Evolutionary conservation across 192 early-diverging fungal genomes (phyloP), one percentile per base, ranked within the genome.

Genomic region (Diversispora eburnea): DNA sequence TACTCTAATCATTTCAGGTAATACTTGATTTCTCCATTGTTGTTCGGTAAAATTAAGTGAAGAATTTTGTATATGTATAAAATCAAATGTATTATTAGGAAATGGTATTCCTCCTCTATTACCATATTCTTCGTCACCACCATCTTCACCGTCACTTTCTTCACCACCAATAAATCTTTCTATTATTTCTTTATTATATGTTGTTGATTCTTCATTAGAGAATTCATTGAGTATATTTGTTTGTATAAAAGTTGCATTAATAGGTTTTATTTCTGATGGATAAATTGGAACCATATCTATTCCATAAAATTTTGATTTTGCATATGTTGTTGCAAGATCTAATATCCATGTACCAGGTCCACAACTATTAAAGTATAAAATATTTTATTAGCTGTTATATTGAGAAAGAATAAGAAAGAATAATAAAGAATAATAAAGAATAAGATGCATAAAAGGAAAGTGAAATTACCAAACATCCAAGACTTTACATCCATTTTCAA

Each of bases 301-400:
- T 2, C 77, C 81, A 8, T 48, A 73, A 25, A 82, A 73, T 7
- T 69, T n/a, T 6, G 76, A 58, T 15, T 51, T 57, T 42, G 76
- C 70, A 66, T 76, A 76, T 3, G 75, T 76, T 51, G 66, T 70
- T 13, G 77, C 76, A 77, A 82, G 75, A 71, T 82, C 80, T 48
- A 80, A 58, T 7, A 74, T 64, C 81, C 81, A 82, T 12, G 76
- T 71, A 45, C 77, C 76, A 5, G 78, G 77, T 42, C 81, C 81
- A 76, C 81, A 70, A 20, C 69, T 52, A 52, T 52, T 0, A 52
- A 52, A 12, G 17, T 58, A 48, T 10, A 46, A 8, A n/a, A 54
- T 55, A 41, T 41, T 6, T 19, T 39, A 52, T 47, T 5, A 66
- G 5, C 8, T 3, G 8, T 8, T 20, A 25, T 20, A 25, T 8